Percentiles rank a stretch among this genome's conserved stretches.
Conservation (phyloP, 148 eudicot genomes). For the Vaccinium darrowii region DNA sequence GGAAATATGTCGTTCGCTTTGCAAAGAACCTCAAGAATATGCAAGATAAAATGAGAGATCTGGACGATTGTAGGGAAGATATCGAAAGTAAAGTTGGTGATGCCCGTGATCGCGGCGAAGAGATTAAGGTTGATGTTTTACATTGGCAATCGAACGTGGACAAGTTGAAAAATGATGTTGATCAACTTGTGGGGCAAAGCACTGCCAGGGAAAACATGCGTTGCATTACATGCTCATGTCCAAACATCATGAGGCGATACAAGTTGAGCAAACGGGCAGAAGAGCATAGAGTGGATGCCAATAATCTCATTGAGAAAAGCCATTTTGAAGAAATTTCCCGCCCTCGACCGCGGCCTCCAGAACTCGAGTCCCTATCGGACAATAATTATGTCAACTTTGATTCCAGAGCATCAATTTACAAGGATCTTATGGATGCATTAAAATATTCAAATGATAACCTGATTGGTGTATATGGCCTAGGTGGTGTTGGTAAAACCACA, state of each 20-base stretch:
- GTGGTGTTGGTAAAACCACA: background rate
- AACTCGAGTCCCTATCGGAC: background rate
- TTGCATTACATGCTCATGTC: background rate
- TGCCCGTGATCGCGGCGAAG: background rate
- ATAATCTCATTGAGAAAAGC: background rate
- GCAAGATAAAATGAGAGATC: background rate
- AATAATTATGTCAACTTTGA: background rate
- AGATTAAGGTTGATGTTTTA: background rate
- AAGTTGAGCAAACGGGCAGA: background rate
- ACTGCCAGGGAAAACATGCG: background rate
- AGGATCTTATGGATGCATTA: background rate
- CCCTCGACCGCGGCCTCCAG: background rate
- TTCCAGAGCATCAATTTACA: background rate
- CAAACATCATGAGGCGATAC: background rate
- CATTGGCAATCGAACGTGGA: background rate
- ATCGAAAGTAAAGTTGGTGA: background rate
- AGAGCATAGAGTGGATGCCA: background rate
- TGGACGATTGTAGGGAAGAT: accelerated
- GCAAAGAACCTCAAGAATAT: background rate
- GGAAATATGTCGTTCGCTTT: background rate
- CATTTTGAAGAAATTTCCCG: background rate
- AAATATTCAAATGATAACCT: background rate
- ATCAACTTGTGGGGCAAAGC: background rate
- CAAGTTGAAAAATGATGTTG: background rate
- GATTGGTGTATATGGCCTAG: background rate